Evolutionary conservation across 2,329 filamentous ascomycete genomes (phyloP).

Genomic region (Ceratocystis albifundus): DNA sequence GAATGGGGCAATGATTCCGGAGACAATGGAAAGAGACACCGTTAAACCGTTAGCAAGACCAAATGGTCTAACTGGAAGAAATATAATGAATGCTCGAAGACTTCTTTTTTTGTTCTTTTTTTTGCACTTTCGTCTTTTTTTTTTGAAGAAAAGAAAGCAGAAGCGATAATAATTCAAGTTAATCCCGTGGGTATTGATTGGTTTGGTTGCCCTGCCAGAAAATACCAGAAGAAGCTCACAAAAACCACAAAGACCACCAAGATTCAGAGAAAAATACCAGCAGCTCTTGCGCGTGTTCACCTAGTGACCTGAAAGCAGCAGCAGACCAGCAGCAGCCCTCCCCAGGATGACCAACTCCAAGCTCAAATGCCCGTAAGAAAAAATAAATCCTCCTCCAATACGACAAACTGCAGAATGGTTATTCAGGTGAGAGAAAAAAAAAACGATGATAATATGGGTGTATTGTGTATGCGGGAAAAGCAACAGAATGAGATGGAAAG

Average conservation of each 20-base stretch:
- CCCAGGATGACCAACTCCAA: slow-evolving; percentile 17
- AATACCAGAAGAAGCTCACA: no score
- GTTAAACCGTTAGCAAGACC: slow-evolving; percentile 17
- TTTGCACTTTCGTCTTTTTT: slow-evolving; percentile 14
- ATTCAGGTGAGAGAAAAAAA: slow-evolving; percentile 13
- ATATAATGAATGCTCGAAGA: slow-evolving; percentile 16
- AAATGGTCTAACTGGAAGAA: slow-evolving; percentile 17
- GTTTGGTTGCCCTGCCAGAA: slow-evolving; percentile 9
- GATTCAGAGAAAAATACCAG: slow-evolving; percentile 13
- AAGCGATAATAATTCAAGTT: slow-evolving; percentile 1
- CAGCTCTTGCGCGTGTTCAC: slow-evolving; percentile 13
- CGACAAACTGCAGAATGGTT: slow-evolving; percentile 16
- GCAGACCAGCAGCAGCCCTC: neutral
- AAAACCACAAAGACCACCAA: slow-evolving; percentile 8
- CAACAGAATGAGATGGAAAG: neutral
- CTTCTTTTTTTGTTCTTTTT: slow-evolving; percentile 18
- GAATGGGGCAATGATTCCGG: slow-evolving; percentile 6
- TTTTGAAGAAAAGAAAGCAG: slow-evolving; percentile 2
- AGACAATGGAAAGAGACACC: slow-evolving; percentile 9
- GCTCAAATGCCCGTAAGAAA: slow-evolving; percentile 21
- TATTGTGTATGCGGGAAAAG: slow-evolving; percentile 18
- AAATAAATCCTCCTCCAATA: slow-evolving; percentile 19
- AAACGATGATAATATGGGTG: slow-evolving; percentile 20
- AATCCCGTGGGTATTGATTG: neutral
- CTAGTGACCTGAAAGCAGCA: slow-evolving; percentile 13